Percentiles rank a stretch among this genome's conserved stretches.
phyloP scores from a whole-genome alignment of 2,329 filamentous ascomycete genomes.

The Metarhizium brunneum region DNA sequence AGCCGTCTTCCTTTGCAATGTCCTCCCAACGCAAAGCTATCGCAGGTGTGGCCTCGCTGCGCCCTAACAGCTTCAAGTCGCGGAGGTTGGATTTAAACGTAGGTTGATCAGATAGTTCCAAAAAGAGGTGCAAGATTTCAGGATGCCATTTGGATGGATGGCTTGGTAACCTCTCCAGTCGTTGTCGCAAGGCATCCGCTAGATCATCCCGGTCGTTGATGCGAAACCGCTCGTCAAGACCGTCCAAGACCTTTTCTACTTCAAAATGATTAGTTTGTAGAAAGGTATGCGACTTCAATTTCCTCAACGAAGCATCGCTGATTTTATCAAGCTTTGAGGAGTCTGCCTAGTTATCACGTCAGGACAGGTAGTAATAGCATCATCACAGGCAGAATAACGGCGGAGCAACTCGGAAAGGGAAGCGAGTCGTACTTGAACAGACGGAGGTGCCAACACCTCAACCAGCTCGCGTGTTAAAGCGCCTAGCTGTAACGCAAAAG shows the following conservation, averaged over 20 bases:
- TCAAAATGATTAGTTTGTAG: conserved; percentile 69
- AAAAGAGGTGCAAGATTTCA: conserved; percentile 67
- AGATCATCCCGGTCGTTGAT: conserved; percentile 71
- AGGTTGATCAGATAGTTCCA: conserved; percentile 76
- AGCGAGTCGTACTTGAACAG: conserved; percentile 36
- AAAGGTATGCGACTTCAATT: conserved; percentile 45
- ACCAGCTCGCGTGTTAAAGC: conserved; percentile 64
- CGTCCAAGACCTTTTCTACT: conserved; percentile 53
- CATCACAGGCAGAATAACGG: not conserved
- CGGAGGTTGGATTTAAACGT: conserved; percentile 58
- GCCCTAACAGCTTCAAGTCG: conserved; percentile 46
- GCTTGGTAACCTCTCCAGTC: conserved; percentile 50
- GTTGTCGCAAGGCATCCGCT: conserved; percentile 56
- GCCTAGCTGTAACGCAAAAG: conserved; percentile 56
- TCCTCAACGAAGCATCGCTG: conserved; percentile 41
- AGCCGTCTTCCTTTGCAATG: conserved; percentile 66
- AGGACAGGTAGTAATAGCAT: not conserved
- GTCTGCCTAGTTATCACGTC: conserved; percentile 13
- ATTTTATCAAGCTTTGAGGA: conserved; percentile 30
- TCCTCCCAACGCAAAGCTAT: conserved; percentile 66
- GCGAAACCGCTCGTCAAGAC: conserved; percentile 78
- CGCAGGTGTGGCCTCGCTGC: conserved; percentile 29
- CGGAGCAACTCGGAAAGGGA: not conserved
- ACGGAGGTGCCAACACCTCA: conserved; percentile 47
- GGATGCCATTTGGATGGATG: conserved; percentile 57